These are phyloP conservation scores for Didymella exigua DNA, from an alignment of 2,329 filamentous ascomycete genomes.

Conservation along the genomic window DNA sequence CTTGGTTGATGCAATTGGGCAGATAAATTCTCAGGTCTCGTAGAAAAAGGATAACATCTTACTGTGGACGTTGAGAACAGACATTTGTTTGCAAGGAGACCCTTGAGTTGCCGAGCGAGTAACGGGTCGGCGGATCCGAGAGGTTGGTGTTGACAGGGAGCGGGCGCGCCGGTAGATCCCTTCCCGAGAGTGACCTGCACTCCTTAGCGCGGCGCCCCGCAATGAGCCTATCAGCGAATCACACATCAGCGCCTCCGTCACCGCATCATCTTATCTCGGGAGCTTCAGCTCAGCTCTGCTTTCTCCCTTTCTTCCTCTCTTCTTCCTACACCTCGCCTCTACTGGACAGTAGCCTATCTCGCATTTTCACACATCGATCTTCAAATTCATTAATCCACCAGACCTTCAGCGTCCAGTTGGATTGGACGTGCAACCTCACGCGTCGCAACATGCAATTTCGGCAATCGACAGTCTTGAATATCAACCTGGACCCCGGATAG, in stretches of 20 bases:
- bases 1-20: no score
- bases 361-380: neutral
- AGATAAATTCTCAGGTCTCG: no score
- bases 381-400: no score
- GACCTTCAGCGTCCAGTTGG: no score
- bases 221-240: slow-evolving; percentile 17
- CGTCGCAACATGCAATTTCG: slow-evolving; percentile 10
- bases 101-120: no score
- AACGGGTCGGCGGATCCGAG: neutral
- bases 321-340: neutral
- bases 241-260: slow-evolving; percentile 14
- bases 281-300: neutral
- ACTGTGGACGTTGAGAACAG: no score
- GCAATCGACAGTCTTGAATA: neutral
- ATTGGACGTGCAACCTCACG: neutral
- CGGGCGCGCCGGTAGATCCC: neutral
- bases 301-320: neutral
- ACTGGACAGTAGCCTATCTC: neutral
- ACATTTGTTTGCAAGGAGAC: no score
- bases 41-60: no score
- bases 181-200: neutral
- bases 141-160: slow-evolving; percentile 1
- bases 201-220: slow-evolving; percentile 1
- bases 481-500: slow-evolving; percentile 5
- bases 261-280: slow-evolving; percentile 8